phyloP scores from a whole-genome alignment of 345 rosid genomes.

The Melastoma malabathricum region DNA sequence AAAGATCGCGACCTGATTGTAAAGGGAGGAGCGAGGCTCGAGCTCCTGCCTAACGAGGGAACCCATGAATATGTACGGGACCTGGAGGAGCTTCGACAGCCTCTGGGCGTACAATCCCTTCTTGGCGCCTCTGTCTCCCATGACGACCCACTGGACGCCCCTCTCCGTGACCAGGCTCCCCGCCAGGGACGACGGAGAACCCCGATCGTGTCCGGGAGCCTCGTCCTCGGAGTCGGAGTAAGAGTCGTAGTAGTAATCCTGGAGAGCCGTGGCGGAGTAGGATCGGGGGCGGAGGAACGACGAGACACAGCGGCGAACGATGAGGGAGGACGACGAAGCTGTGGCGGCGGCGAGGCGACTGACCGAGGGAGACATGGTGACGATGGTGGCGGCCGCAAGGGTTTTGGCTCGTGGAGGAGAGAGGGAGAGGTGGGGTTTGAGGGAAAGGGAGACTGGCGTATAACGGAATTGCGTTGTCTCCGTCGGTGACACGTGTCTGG shows the following conservation, averaged over 20 bases:
- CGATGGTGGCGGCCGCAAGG: constrained; percentile 15
- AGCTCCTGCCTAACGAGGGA: constrained; percentile 79
- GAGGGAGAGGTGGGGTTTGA: neutral
- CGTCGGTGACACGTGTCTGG: no score
- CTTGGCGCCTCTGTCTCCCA: constrained; percentile 65
- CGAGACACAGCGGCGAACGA: constrained; percentile 18
- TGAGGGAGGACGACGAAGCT: constrained; percentile 10
- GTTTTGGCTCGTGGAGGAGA: constrained; percentile 1
- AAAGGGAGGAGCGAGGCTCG: constrained; percentile 53
- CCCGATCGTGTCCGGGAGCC: constrained; percentile 3
- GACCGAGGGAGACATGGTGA: constrained; percentile 51
- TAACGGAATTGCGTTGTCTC: no score
- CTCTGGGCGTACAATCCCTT: constrained; percentile 65
- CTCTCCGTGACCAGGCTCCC: constrained; percentile 37
- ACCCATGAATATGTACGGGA: constrained; percentile 93
- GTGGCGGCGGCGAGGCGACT: constrained; percentile 13
- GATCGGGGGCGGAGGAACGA: constrained; percentile 11
- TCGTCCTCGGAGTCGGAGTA: constrained; percentile 36
- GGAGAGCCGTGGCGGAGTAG: constrained; percentile 42
- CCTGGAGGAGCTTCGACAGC: constrained; percentile 68
- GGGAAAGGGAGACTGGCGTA: neutral
- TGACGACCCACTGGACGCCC: constrained; percentile 92
- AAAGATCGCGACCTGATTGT: constrained; percentile 37
- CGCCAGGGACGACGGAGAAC: constrained; percentile 14
- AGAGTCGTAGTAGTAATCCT: constrained; percentile 26